A percentile compares a stretch with the other conserved stretches of the same genome.
phyloP scores from a whole-genome alignment of 2,329 filamentous ascomycete genomes.

The Colletotrichum somersetense region DNA sequence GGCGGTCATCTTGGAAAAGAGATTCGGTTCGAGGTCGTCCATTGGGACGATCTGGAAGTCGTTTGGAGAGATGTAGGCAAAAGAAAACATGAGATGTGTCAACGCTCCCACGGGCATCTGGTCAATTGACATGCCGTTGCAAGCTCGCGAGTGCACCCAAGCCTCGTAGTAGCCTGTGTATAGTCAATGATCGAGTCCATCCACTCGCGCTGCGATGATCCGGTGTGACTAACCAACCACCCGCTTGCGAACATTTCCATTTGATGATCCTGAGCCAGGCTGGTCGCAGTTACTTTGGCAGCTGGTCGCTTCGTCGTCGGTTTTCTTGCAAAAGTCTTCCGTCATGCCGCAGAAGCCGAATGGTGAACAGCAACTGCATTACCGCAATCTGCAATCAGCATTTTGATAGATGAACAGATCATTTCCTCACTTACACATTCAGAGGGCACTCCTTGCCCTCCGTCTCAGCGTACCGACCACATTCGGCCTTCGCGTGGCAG shows the following conservation, averaged over 20 bases:
- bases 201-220: too few relatives aligned
- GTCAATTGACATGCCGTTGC: background rate
- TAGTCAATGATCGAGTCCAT: too few relatives aligned
- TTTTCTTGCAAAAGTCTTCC: constrained; percentile 21
- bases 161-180: background rate
- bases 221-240: too few relatives aligned
- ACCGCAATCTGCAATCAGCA: too few relatives aligned
- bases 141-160: background rate
- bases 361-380: constrained; percentile 47
- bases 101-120: constrained; percentile 43
- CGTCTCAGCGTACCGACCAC: constrained; percentile 46
- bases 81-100: constrained; percentile 50
- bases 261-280: too few relatives aligned
- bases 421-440: constrained; percentile 46
- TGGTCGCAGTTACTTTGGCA: constrained; percentile 45
- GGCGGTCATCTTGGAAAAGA: constrained; percentile 47
- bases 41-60: constrained; percentile 49
- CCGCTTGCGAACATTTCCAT: too few relatives aligned
- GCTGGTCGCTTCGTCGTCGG: constrained; percentile 7
- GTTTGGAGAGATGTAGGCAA: constrained; percentile 51
- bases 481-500: constrained; percentile 52
- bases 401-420: too few relatives aligned
- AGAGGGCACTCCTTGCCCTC: constrained; percentile 49
- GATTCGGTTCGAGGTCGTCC: constrained; percentile 38
- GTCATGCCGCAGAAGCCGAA: constrained; percentile 52